phyloP scores from a whole-genome alignment of 140 eudicot species.

The Flaveria floridana region DNA sequence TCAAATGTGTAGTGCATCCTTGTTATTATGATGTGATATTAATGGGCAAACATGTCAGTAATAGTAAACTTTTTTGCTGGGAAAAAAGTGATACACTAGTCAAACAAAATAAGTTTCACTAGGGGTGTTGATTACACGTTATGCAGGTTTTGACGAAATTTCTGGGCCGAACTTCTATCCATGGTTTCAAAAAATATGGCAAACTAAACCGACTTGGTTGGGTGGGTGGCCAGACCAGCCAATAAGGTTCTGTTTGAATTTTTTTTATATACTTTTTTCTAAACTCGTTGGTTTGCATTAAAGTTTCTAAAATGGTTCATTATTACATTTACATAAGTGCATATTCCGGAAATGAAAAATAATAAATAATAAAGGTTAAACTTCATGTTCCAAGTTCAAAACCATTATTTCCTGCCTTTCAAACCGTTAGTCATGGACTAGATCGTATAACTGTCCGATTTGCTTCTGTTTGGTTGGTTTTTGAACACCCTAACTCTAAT shows the following conservation, averaged over 20 bases:
- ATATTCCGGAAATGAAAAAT: background rate
- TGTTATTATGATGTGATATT: background rate
- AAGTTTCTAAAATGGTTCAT: background rate
- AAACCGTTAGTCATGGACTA: background rate
- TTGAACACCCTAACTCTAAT: background rate
- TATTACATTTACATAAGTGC: background rate
- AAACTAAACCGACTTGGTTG: background rate
- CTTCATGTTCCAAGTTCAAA: background rate
- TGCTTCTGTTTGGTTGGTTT: background rate
- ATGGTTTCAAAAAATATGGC: background rate
- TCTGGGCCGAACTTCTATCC: background rate
- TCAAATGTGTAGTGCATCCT: background rate
- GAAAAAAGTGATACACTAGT: constrained; percentile 15
- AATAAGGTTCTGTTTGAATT: background rate
- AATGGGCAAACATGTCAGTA: background rate
- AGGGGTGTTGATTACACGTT: background rate
- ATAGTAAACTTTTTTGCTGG: background rate
- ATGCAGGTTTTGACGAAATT: background rate
- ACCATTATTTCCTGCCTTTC: background rate
- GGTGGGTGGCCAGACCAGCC: background rate
- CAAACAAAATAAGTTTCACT: constrained; percentile 12
- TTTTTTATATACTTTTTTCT: background rate
- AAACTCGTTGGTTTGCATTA: background rate
- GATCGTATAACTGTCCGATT: background rate
- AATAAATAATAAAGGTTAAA: background rate